phyloP scores from a whole-genome alignment of 768 basidiomycete genomes.

The Xerocomellus intermedius region DNA sequence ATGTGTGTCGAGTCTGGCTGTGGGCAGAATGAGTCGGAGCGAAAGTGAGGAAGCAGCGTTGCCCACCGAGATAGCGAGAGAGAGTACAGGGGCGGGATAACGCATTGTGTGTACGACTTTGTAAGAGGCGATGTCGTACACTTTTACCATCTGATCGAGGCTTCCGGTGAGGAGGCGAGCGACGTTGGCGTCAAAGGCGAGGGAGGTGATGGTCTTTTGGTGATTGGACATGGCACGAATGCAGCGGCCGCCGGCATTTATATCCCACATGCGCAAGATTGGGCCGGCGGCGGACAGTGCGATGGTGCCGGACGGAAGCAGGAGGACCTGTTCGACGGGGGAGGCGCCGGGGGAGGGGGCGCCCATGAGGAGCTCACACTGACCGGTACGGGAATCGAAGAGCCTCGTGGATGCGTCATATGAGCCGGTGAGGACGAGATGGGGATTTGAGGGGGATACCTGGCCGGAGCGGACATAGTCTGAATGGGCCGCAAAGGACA shows the following conservation, averaged over 20 bases:
- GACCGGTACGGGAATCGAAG: slow-evolving; percentile 82
- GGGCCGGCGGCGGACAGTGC: slow-evolving; percentile 88
- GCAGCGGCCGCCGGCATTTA: slow-evolving; percentile 88
- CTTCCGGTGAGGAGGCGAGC: slow-evolving; percentile 85
- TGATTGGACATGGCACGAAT: slow-evolving; percentile 93
- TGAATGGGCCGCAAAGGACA: slow-evolving; percentile 81
- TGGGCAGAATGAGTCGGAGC: slow-evolving; percentile 6
- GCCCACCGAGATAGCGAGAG: slow-evolving; percentile 82
- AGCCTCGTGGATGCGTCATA: slow-evolving; percentile 91
- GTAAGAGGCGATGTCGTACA: slow-evolving; percentile 92
- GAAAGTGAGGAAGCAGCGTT: not conserved
- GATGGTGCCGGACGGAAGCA: slow-evolving; percentile 87
- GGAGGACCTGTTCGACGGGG: slow-evolving; percentile 90
- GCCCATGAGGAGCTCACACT: slow-evolving; percentile 83
- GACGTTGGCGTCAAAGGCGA: slow-evolving; percentile 75
- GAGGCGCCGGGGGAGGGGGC: slow-evolving; percentile 26
- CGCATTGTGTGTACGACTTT: slow-evolving; percentile 98
- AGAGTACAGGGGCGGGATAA: slow-evolving; percentile 90
- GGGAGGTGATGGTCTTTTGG: slow-evolving; percentile 93
- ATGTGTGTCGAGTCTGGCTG: slow-evolving; percentile 97
- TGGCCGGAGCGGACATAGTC: slow-evolving; percentile 97
- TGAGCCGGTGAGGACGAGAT: slow-evolving; percentile 86
- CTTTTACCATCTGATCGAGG: slow-evolving; percentile 97
- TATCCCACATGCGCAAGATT: slow-evolving; percentile 92
- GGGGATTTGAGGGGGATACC: slow-evolving; percentile 78